Evolutionary conservation across 768 basidiomycete species (phyloP).

Genomic region (Amanita polypyramis): DNA sequence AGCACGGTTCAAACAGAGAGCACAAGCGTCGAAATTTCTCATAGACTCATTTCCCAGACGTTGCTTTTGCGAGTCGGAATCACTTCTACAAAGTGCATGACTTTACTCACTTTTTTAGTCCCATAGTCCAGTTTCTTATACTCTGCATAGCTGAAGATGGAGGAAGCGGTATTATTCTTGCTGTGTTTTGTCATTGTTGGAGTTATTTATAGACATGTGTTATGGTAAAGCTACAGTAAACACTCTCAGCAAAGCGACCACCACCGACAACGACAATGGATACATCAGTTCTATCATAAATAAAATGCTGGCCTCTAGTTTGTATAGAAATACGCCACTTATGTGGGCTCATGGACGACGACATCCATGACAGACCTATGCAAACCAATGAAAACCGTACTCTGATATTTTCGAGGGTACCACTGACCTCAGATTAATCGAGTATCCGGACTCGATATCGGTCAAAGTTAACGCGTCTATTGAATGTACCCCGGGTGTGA

Average conservation of each 20-base stretch:
- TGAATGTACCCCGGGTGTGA: slow-evolving; percentile 71
- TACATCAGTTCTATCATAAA: too few relatives aligned
- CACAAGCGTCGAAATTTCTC: slow-evolving; percentile 86
- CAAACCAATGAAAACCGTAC: background rate
- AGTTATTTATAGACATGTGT: background rate
- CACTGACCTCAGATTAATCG: slow-evolving; percentile 63
- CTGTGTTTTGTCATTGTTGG: slow-evolving; percentile 72
- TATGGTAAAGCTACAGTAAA: slow-evolving; percentile 1
- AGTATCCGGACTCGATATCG: slow-evolving; percentile 63
- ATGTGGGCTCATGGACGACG: slow-evolving; percentile 48
- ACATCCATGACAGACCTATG: slow-evolving; percentile 64
- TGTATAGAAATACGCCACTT: background rate
- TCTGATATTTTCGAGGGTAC: background rate
- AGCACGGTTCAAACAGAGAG: slow-evolving; percentile 77
- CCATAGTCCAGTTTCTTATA: slow-evolving; percentile 82
- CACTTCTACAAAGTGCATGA: background rate
- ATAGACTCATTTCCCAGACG: slow-evolving; percentile 87
- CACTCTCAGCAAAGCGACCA: background rate
- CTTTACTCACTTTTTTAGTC: slow-evolving; percentile 50
- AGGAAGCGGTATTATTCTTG: slow-evolving; percentile 85
- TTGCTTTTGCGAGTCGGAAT: slow-evolving; percentile 30
- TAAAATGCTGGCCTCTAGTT: too few relatives aligned
- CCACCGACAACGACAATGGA: too few relatives aligned
- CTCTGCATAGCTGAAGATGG: slow-evolving; percentile 85
- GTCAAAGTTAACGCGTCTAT: slow-evolving; percentile 64